Conservation (phyloP, 495 filamentous ascomycete genomes). For the Hypoxylon trugodes region DNA sequence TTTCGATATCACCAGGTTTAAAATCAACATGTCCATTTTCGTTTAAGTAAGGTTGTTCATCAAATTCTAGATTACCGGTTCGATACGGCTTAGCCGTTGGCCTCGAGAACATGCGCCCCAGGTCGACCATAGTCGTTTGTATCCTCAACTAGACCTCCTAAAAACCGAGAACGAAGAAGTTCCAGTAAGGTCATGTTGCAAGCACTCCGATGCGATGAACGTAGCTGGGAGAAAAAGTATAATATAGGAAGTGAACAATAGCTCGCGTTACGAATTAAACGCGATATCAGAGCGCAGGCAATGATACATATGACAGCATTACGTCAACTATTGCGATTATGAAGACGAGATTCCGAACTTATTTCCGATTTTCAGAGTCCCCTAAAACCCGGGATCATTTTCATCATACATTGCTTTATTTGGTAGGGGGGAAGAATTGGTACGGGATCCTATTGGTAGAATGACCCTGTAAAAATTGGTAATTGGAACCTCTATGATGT, state of each 20-base stretch:
- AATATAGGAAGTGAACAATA: constrained; percentile 15
- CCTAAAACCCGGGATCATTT: not conserved
- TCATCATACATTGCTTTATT: constrained; percentile 1
- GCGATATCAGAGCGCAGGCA: constrained; percentile 16
- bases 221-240: too few relatives aligned
- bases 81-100: constrained; percentile 52
- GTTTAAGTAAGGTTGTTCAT: constrained; percentile 48
- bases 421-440: not conserved
- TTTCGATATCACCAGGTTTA: constrained; percentile 55
- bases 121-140: constrained; percentile 22
- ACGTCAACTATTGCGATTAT: constrained; percentile 2
- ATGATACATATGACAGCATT: constrained; percentile 12
- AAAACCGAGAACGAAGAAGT: not conserved
- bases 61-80: constrained; percentile 33
- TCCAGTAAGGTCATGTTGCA: too few relatives aligned
- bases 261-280: constrained; percentile 23
- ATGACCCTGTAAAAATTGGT: constrained; percentile 6
- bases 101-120: constrained; percentile 47
- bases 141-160: not conserved
- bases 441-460: not conserved
- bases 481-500: constrained; percentile 15
- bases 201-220: too few relatives aligned
- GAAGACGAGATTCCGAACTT: constrained; percentile 3
- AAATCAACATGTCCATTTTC: constrained; percentile 57
- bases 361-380: constrained; percentile 6